Conservation (phyloP, 2,329 filamentous ascomycete species). For the Hypoxylon sp. region DNA sequence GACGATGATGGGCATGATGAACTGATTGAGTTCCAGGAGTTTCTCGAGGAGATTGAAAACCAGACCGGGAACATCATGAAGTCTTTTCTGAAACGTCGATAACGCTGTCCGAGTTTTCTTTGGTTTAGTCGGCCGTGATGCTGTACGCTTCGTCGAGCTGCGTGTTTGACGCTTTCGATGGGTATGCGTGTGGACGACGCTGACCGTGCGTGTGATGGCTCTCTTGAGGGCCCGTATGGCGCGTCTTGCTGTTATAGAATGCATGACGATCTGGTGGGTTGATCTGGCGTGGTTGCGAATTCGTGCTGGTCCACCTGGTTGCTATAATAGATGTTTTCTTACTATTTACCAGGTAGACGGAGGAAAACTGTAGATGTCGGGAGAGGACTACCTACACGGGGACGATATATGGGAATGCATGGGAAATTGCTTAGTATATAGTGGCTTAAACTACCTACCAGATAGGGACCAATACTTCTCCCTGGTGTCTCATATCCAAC, state of each 20-base stretch:
- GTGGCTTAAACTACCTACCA: conserved; percentile 2
- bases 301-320: too few species aligned
- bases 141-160: neutral
- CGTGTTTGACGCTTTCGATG: neutral
- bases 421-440: conserved; percentile 4
- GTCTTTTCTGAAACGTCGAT: conserved; percentile 35
- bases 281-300: neutral
- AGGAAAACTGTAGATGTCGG: too few species aligned
- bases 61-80: conserved; percentile 42
- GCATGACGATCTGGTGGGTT: conserved; percentile 20
- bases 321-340: too few species aligned
- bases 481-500: neutral
- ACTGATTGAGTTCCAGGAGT: conserved; percentile 45
- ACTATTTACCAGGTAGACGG: too few species aligned
- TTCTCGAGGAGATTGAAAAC: conserved; percentile 42
- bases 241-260: conserved; percentile 21
- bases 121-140: neutral
- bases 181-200: conserved; percentile 3
- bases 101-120: neutral
- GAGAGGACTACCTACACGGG: too few species aligned
- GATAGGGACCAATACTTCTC: neutral
- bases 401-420: conserved; percentile 1
- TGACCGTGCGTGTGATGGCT: conserved; percentile 27
- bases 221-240: conserved; percentile 33
- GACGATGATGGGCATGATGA: conserved; percentile 30